Percentiles rank a stretch among this genome's conserved stretches.
These are phyloP conservation scores for Purpureocillium takamizusanense DNA, from an alignment of 2,329 filamentous ascomycete genomes.

Conservation along the genomic window DNA sequence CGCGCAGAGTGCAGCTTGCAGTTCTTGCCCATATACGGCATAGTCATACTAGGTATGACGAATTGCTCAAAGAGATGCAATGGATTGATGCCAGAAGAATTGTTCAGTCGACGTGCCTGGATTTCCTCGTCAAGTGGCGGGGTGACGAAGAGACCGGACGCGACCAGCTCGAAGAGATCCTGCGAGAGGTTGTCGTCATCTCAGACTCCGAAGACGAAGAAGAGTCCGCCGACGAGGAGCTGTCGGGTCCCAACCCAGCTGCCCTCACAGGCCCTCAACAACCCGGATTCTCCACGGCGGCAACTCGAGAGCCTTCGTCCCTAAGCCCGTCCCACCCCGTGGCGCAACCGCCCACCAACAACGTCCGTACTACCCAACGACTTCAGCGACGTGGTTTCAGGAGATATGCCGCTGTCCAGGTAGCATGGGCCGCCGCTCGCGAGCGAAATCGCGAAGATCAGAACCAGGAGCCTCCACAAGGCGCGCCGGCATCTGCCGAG, in stretches of 20 bases:
- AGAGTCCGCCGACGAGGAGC: conserved; percentile 25
- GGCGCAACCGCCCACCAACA: conserved; percentile 9
- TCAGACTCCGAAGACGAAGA: conserved; percentile 47
- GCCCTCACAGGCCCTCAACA: conserved; percentile 11
- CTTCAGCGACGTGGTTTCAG: conserved; percentile 35
- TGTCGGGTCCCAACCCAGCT: conserved; percentile 21
- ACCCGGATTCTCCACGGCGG: conserved; percentile 2
- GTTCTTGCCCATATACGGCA: conserved; percentile 59
- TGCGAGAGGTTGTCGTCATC: conserved; percentile 58
- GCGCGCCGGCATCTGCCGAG: background rate
- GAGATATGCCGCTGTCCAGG: conserved; percentile 28
- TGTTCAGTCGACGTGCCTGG: conserved; percentile 52
- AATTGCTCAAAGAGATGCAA: conserved; percentile 46
- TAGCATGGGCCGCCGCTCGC: conserved; percentile 26
- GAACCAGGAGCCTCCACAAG: background rate
- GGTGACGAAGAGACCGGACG: conserved; percentile 61
- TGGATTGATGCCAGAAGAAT: conserved; percentile 53
- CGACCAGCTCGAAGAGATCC: conserved; percentile 58
- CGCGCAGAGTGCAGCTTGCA: conserved; percentile 54
- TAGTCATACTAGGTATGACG: conserved; percentile 57
- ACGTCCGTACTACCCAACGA: conserved; percentile 13
- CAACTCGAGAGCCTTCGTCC: too few relatives aligned
- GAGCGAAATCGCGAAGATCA: conserved; percentile 21
- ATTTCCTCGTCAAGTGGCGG: conserved; percentile 62
- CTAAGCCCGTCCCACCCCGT: background rate